Percentiles rank a stretch among this genome's conserved stretches.
Evolutionary conservation across 2,329 filamentous ascomycete genomes (phyloP).

Genomic region (Calonectria honghensis): DNA sequence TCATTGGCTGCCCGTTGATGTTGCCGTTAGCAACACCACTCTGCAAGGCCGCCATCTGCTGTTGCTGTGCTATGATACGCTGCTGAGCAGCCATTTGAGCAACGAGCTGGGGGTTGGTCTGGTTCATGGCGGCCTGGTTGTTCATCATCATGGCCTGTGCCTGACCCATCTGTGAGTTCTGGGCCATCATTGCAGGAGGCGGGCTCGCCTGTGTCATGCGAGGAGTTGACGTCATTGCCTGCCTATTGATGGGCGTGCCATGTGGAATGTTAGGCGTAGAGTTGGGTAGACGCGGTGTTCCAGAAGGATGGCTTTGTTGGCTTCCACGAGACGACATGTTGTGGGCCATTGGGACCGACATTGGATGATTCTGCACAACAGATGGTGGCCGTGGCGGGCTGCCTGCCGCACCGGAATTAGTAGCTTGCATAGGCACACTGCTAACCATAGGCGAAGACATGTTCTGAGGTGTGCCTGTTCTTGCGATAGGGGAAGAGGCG

Average conservation of each 20-base stretch:
- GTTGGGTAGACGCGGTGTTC: constrained; percentile 78
- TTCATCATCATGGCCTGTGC: constrained; percentile 71
- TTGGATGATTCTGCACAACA: constrained; percentile 76
- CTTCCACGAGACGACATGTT: constrained; percentile 79
- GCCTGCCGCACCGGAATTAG: constrained; percentile 80
- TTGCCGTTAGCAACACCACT: constrained; percentile 60
- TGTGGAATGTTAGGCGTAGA: constrained; percentile 77
- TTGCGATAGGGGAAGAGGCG: constrained; percentile 80
- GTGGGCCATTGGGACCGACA: constrained; percentile 76
- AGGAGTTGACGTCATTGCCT: constrained; percentile 73
- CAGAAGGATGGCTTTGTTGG: constrained; percentile 79
- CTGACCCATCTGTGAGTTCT: constrained; percentile 71
- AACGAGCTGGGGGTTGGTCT: constrained; percentile 62
- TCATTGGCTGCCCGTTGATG: constrained; percentile 62
- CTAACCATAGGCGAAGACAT: constrained; percentile 80
- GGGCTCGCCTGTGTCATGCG: constrained; percentile 79
- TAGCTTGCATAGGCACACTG: constrained; percentile 78
- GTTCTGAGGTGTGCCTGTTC: constrained; percentile 78
- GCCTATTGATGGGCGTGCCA: constrained; percentile 74
- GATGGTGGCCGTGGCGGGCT: constrained; percentile 81
- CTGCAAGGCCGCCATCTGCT: constrained; percentile 65
- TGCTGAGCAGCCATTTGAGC: constrained; percentile 71
- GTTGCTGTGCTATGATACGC: constrained; percentile 67
- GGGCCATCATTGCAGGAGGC: constrained; percentile 75
- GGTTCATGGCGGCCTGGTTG: constrained; percentile 65